Conservation (phyloP, 164 flowering plant genomes). For the Annona cherimola region DNA sequence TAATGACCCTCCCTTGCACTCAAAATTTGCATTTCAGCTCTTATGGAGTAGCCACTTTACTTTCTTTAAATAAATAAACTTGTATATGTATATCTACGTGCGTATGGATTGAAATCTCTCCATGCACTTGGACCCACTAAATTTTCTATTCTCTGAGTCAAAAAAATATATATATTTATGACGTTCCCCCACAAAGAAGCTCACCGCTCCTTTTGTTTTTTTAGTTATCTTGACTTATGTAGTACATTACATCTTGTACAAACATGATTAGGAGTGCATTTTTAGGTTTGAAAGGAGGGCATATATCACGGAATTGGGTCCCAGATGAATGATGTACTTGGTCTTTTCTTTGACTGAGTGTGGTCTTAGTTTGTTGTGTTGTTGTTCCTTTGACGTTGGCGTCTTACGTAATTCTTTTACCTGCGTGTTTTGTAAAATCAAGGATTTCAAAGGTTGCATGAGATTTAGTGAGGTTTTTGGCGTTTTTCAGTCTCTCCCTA, state of each 20-base stretch:
- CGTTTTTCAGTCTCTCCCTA: neutral
- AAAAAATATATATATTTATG: neutral
- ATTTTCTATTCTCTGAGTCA: no score
- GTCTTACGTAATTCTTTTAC: slow-evolving; percentile 1
- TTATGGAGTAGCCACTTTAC: no score
- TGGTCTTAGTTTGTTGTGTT: neutral
- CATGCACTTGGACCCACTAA: no score
- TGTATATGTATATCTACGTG: no score
- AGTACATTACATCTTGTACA: neutral
- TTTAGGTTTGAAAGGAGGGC: no score
- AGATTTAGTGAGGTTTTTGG: slow-evolving; percentile 5
- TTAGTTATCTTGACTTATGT: neutral
- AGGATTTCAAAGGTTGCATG: slow-evolving; percentile 5
- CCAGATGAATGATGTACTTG: no score
- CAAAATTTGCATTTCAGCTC: no score
- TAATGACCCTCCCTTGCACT: no score
- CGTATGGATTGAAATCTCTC: no score
- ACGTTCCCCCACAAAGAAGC: neutral
- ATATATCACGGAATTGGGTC: no score
- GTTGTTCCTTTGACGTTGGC: slow-evolving; percentile 2
- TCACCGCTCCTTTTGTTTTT: neutral
- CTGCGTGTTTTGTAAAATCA: neutral
- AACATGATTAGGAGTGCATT: neutral
- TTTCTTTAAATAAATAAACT: no score
- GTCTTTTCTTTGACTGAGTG: slow-evolving; percentile 2